Evolutionary conservation across 2,329 filamentous ascomycete species (phyloP), one percentile per base, ranked within the genome.

Genomic region (Fusarium papillatum): DNA sequence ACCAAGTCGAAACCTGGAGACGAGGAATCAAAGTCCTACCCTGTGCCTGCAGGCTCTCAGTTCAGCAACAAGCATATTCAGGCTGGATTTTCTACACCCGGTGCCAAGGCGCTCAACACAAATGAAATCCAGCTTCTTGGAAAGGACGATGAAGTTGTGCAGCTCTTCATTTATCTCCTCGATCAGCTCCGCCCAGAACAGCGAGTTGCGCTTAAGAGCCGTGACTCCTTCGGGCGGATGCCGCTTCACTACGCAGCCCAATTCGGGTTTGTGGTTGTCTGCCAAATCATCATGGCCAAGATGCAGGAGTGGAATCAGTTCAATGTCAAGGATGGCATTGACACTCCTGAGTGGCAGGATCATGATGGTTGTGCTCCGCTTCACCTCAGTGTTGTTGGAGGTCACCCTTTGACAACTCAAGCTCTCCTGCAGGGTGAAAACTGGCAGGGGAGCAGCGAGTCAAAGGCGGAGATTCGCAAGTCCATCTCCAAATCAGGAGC

Each of bases 211-310:
- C 86, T 98, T 14, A 87, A 90, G 62, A 90, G 90, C 16, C 92
- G 90, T 70, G 96, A 98, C 84, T 89, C 92, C 0, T 94, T 96
- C 71, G 96, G 95, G 4, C 93, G 96, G 7, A 89, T 96, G 17
- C 95, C 96, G 2, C 88, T 98, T 14, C 96, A 98, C 82, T 98
- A 98, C 81, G 95, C 95, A 4, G 96, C 97, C 0, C 95, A 98
- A 82, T 98, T 97, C 81, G 97, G 97, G 4, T 95, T 98, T 78
- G 94, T 97, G 5, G 91, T 95, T n/a, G 93, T 98, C 13, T 98
- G 95, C 81, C 90, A 98, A 81, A 89, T 96, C 29, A 90, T 98
- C 76, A 96, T 98, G 86, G 92, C 93, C 74, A 93, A 94, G 79
- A 96, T 99, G 92, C 94, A 96, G 81, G 90, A 92, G 29, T 98